Conservation (phyloP, 371 early-diverging fungal species). For the Chytridium lagenaria region DNA sequence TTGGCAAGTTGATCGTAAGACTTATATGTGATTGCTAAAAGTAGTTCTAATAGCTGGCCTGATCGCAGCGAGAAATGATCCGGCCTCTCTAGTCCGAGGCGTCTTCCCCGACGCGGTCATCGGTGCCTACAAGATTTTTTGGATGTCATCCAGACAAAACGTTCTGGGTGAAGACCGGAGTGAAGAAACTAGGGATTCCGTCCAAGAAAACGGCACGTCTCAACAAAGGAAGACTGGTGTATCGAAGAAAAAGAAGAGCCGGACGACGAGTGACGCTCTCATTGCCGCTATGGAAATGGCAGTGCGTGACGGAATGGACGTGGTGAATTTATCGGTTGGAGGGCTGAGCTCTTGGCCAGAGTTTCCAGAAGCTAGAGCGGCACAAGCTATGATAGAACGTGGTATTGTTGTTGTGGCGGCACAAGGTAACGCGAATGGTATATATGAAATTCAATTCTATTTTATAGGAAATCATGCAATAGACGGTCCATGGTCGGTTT, state of each 20-base stretch:
- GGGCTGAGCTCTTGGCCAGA: conserved; percentile 6
- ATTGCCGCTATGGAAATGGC: not conserved
- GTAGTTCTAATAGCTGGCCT: not conserved
- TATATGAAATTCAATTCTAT: no score
- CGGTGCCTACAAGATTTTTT: not conserved
- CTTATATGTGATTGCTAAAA: not conserved
- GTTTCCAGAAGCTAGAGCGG: conserved; percentile 9
- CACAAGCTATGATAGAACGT: not conserved
- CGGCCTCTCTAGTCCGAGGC: not conserved
- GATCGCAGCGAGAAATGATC: not conserved
- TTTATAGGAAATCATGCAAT: conserved; percentile 2
- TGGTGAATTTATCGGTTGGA: not conserved
- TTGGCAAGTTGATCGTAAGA: not conserved
- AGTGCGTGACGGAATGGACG: not conserved
- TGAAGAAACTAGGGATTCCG: no score
- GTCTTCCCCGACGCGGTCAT: not conserved
- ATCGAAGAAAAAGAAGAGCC: no score
- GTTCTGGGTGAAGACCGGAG: no score
- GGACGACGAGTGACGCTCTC: not conserved
- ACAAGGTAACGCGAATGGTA: not conserved
- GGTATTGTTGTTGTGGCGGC: conserved; percentile 1
- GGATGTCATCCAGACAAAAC: no score
- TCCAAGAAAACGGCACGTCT: no score
- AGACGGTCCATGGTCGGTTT: not conserved
- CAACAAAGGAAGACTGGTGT: no score